Evolutionary conservation across 2,329 filamentous ascomycete genomes (phyloP), one percentile per base, ranked within the genome.

Genomic region (Fusarium euwallaceae): DNA sequence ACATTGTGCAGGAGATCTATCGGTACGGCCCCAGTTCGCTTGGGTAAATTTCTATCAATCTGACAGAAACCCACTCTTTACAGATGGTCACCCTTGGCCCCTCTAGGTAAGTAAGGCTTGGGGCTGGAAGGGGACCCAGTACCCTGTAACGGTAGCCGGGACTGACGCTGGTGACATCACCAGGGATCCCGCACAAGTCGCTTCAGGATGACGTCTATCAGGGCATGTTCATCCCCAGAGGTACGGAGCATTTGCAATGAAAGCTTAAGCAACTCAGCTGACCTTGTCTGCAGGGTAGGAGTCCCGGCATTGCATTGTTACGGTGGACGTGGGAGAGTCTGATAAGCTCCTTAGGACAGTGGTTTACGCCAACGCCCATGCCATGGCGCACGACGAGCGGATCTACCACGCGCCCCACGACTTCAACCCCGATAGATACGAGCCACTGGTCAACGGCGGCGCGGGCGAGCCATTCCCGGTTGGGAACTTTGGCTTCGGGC

Each of bases 171-270:
- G 37, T 58, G 37, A 29, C 32, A 48, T 37, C 27, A 51, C 43
- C 55, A 80, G 80, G 80, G 6, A 88, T 91, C 61, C 89, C 90
- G 11, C 90, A 91, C 79, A 86, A 83, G 69, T 84, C 88, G 14
- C 83, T 87, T 4, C 79, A 87, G 63, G 89, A 91, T 67, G 90
- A 92, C 73, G 81, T 87, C 34, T 92, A 91, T 74, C 83, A 87
- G 27, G 88, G 86, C 58, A 88, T 89, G 82, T 86, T 87, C 71
- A 90, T 92, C 69, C 89, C 88, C 14, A 87, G 86, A 71, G 89
- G 89, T 80, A 71, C 41, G 65, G 65, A 7, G 9, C 34, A 17
- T 34, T 37, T 17, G 29, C 29, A 39, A 29, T 16, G 20, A 16
- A 4, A n/a, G 27, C 16, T 48, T 20, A 17, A n/a, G 58, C 11